A percentile compares a stretch with the other conserved stretches of the same genome.
Conservation (phyloP, 1,139 yeast genomes). For the Yamadazyma dushanensis region DNA sequence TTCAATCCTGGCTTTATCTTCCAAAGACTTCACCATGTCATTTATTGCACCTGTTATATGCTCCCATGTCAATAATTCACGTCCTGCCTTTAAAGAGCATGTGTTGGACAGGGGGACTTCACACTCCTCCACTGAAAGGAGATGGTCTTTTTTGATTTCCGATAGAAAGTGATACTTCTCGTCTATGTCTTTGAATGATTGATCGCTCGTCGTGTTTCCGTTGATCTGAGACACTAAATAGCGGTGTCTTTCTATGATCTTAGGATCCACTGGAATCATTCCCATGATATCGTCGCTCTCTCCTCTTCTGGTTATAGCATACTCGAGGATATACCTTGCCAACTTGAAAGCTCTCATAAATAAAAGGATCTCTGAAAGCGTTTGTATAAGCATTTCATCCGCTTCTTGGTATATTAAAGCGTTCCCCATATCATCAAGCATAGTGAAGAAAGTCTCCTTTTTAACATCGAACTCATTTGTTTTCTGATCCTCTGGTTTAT, state of each 20-base stretch:
- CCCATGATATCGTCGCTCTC: conserved; percentile 50
- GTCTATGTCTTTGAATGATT: conserved; percentile 8
- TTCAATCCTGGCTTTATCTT: conserved; percentile 33
- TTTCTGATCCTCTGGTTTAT: not conserved
- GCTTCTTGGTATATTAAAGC: conserved; percentile 65
- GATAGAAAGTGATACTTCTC: conserved; percentile 26
- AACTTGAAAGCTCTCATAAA: conserved; percentile 51
- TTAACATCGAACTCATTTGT: conserved; percentile 6
- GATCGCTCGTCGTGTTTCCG: not conserved
- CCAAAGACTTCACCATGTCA: conserved; percentile 26
- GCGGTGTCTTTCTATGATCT: conserved; percentile 4
- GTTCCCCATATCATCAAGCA: conserved; percentile 56
- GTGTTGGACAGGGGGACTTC: not conserved
- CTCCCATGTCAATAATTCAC: conserved; percentile 26
- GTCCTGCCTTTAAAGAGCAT: conserved; percentile 11
- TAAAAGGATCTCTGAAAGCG: conserved; percentile 49
- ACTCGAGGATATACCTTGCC: conserved; percentile 63
- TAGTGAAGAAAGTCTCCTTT: conserved; percentile 36
- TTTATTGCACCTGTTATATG: conserved; percentile 28
- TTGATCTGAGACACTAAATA: conserved; percentile 5
- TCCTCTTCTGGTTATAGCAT: conserved; percentile 44
- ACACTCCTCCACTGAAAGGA: conserved; percentile 18
- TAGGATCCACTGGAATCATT: conserved; percentile 26
- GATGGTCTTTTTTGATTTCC: conserved; percentile 31
- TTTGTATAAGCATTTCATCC: conserved; percentile 51